Percentiles rank a stretch among this genome's conserved stretches.
These are phyloP conservation scores for Tranzscheliella williamsii DNA, from an alignment of 1,284 basidiomycete species.

Conservation along the genomic window DNA sequence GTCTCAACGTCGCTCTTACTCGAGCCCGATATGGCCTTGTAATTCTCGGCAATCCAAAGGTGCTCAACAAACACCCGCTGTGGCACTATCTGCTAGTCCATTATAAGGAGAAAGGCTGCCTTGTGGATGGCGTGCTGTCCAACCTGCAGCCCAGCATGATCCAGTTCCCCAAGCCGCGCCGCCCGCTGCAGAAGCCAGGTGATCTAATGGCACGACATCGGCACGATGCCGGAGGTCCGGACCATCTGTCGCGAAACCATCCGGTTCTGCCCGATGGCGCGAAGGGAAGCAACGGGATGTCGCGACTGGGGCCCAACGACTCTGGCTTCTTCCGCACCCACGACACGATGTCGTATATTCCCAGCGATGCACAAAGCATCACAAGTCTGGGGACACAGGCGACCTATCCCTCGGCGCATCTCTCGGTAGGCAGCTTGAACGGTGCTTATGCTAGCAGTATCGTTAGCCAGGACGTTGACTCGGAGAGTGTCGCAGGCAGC, in stretches of 20 bases:
- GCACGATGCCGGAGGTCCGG: conserved; percentile 24
- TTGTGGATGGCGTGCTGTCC: conserved; percentile 94
- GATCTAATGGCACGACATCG: conserved; percentile 53
- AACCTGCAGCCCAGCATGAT: conserved; percentile 98
- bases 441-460: conserved; percentile 47
- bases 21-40: conserved; percentile 97
- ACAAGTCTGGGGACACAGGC: conserved; percentile 50
- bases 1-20: conserved; percentile 94
- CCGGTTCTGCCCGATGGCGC: conserved; percentile 4
- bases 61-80: conserved; percentile 83
- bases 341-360: conserved; percentile 89
- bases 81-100: conserved; percentile 99
- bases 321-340: conserved; percentile 92
- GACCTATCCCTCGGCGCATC: conserved; percentile 42
- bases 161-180: conserved; percentile 70
- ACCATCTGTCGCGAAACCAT: conserved; percentile 3
- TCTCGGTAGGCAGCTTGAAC: conserved; percentile 24
- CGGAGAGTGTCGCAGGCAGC: conserved; percentile 30
- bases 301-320: conserved; percentile 68
- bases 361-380: conserved; percentile 69
- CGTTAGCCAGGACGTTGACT: conserved; percentile 48
- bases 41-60: conserved; percentile 96
- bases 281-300: conserved; percentile 1
- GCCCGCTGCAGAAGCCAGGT: conserved; percentile 53
- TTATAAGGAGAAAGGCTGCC: conserved; percentile 91